These are phyloP conservation scores for Macadamia integrifolia DNA, from an alignment of 164 flowering plant species.

Conservation along the genomic window DNA sequence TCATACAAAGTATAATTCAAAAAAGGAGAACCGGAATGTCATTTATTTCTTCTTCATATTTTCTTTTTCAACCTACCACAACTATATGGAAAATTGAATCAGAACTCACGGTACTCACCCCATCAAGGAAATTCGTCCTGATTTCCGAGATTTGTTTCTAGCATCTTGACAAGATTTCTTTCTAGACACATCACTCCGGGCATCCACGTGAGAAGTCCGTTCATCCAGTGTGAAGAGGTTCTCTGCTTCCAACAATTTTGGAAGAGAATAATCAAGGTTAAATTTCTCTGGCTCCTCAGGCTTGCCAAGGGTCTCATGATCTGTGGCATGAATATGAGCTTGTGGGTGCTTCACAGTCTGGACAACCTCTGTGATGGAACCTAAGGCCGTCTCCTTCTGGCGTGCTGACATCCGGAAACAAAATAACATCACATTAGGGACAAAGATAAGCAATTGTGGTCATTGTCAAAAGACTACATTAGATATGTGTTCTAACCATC, in stretches of 20 bases:
- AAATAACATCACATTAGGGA: background rate
- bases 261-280: conserved; percentile 40
- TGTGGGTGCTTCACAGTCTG: conserved; percentile 75
- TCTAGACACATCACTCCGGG: conserved; percentile 19
- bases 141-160: conserved; percentile 47
- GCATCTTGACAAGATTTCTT: conserved; percentile 22
- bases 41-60: background rate
- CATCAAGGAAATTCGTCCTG: conserved; percentile 52
- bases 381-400: conserved; percentile 80
- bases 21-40: background rate
- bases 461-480: background rate
- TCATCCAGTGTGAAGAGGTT: conserved; percentile 27
- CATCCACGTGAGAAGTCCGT: conserved; percentile 34
- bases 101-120: conserved; percentile 66
- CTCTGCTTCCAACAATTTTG: conserved; percentile 36
- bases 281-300: conserved; percentile 30
- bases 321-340: conserved; percentile 28
- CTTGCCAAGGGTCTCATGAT: conserved; percentile 22
- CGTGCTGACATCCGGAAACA: conserved; percentile 52
- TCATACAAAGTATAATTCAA: background rate
- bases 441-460: background rate
- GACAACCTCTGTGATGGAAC: conserved; percentile 80
- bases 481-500: conserved; percentile 51
- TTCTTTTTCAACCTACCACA: background rate
- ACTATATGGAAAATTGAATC: background rate